These are phyloP conservation scores for Naegleria fowleri DNA, from an alignment of 208 protist genomes.

Conservation along the genomic window DNA sequence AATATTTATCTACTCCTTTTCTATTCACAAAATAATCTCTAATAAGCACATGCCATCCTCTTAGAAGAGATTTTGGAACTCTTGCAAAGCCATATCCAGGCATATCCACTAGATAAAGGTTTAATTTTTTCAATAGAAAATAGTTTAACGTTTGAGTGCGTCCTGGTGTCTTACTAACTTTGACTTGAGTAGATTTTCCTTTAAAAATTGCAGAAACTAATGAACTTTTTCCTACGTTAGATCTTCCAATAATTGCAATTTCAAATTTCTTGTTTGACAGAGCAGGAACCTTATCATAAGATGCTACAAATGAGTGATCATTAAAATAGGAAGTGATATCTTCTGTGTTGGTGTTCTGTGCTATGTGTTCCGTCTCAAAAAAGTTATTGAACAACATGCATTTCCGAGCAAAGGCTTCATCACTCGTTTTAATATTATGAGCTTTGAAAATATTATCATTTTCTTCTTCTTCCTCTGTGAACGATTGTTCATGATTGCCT, in stretches of 20 bases:
- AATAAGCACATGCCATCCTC: background rate
- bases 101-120: background rate
- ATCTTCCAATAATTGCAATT: conserved; percentile 22
- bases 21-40: background rate
- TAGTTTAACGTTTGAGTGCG: conserved; percentile 12
- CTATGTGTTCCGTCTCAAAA: background rate
- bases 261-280: background rate
- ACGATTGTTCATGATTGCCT: background rate
- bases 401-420: background rate
- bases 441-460: background rate
- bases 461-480: background rate
- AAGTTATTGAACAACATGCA: background rate
- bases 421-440: background rate
- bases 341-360: no score
- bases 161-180: conserved; percentile 12
- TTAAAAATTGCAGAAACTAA: background rate
- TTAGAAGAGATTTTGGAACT: background rate
- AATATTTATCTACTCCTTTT: background rate
- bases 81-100: background rate
- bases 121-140: background rate
- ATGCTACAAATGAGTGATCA: background rate
- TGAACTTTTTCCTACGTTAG: background rate
- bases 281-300: background rate
- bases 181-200: background rate
- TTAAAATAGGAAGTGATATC: background rate